These are phyloP conservation scores for Fusarium clavum DNA, from an alignment of 2,329 filamentous ascomycete species.

Conservation along the genomic window DNA sequence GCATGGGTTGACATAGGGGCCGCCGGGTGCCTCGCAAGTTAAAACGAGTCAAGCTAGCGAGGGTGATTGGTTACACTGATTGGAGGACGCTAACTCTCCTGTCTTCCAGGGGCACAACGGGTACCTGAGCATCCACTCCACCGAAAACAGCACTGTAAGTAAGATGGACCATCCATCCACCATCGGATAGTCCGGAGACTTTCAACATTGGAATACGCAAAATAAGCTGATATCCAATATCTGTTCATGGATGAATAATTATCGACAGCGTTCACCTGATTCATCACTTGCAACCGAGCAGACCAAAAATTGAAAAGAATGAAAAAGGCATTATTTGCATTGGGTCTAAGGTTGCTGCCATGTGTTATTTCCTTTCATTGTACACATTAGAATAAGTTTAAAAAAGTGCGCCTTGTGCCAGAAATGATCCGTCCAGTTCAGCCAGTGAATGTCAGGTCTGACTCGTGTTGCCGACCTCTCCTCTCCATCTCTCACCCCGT, in stretches of 20 bases:
- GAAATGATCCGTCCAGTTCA: slow-evolving; percentile 38
- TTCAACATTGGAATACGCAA: slow-evolving; percentile 17
- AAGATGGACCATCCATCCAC: slow-evolving; percentile 16
- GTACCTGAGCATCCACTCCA: slow-evolving; percentile 19
- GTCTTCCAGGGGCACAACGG: slow-evolving; percentile 26
- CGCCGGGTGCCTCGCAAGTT: slow-evolving; percentile 17
- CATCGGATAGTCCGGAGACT: slow-evolving; percentile 27
- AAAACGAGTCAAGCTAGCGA: not conserved
- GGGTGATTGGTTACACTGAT: slow-evolving; percentile 25
- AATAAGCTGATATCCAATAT: not conserved
- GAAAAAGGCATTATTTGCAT: slow-evolving; percentile 37
- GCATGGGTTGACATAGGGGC: slow-evolving; percentile 31
- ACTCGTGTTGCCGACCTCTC: slow-evolving; percentile 20
- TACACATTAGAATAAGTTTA: slow-evolving; percentile 46
- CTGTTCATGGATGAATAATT: not conserved
- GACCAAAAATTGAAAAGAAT: not conserved
- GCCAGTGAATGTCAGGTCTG: slow-evolving; percentile 39
- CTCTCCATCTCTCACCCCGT: slow-evolving; percentile 8
- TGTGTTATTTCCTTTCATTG: slow-evolving; percentile 45
- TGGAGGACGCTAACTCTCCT: not conserved
- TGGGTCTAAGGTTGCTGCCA: slow-evolving; percentile 42
- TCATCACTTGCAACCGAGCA: too few relatives aligned
- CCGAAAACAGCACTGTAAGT: not conserved
- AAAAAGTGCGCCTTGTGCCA: slow-evolving; percentile 37
- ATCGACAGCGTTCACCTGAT: not conserved